Conservation (phyloP, 441 rosid species). For the Pelargonium myrrhifolium region DNA sequence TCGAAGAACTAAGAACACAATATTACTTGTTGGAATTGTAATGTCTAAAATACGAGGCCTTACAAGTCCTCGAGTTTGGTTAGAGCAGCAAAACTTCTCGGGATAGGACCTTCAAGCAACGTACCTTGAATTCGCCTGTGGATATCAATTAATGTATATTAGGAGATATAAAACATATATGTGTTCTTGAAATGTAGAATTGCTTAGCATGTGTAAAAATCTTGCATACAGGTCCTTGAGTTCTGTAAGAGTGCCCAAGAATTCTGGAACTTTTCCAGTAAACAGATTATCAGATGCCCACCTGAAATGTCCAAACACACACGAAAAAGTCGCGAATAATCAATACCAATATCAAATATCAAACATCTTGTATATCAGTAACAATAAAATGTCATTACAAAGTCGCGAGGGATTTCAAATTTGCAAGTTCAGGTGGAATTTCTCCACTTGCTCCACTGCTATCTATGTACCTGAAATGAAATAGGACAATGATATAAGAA, state of each 20-base stretch:
- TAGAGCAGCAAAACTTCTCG: conserved; percentile 35
- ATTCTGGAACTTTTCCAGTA: conserved; percentile 44
- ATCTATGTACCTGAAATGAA: conserved; percentile 44
- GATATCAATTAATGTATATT: background rate
- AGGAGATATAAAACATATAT: background rate
- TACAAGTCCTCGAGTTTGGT: conserved; percentile 42
- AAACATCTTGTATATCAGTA: background rate
- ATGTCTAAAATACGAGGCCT: conserved; percentile 15
- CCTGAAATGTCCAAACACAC: conserved; percentile 22
- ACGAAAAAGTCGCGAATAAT: background rate
- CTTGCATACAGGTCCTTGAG: conserved; percentile 39
- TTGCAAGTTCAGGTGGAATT: conserved; percentile 42
- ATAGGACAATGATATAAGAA: background rate
- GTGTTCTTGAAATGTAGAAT: background rate
- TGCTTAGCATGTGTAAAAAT: background rate
- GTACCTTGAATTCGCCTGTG: conserved; percentile 45
- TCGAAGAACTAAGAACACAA: background rate
- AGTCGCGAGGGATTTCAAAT: conserved; percentile 39
- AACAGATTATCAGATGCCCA: conserved; percentile 60
- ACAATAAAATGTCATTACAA: conserved; percentile 27
- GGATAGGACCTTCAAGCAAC: conserved; percentile 49
- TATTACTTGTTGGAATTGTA: background rate
- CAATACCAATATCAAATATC: background rate
- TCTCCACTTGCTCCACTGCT: conserved; percentile 52
- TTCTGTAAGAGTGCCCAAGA: conserved; percentile 34